Evolutionary conservation across 2,329 filamentous ascomycete species (phyloP), one percentile per base, ranked within the genome.

Genomic region (Arthrocladium fulminans): DNA sequence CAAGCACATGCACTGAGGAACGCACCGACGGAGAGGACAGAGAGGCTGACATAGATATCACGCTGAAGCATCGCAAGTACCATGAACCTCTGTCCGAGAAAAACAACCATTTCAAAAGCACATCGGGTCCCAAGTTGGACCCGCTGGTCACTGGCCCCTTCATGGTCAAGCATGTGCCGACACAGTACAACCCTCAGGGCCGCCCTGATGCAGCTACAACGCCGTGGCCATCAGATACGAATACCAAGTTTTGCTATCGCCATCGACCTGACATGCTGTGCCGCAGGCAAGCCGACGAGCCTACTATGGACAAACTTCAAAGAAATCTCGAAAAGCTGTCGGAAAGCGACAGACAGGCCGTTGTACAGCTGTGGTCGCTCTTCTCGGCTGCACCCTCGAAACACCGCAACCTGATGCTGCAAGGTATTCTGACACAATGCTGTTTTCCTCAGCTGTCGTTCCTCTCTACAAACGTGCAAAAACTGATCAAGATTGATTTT

Each of bases 401-500:
- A 64, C 90, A 97, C 62, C 83, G 92, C 58, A 90, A 94, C 54
- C 76, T 98, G 51, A 97, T 98, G 86, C 77, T 98, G 6, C 88
- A 95, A 65, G 92, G 92, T 57, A 90, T 98, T 60, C 82, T 98
- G 52, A 85, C 90, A 0, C 89, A 97, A 65, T 97, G 90, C 67
- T 98, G 92, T 70, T 97, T 98, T 62, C 90, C 92, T 1, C 92
- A 98, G 62, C 79, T 98, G 5, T 97, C 92, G 25, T 89, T 86
- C 57, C 83, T 98, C 49, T 92, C 90, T 1, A 82, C 87, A 52
- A 86, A 88, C 56, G 86, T 98, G 39, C 84, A 88, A 54, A 89
- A 97, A 56, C 83, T 97, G 54, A 89, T 98, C 61, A 92, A 94
- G 66, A 97, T 98, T 69, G 92, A 98, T 69, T 98, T 97, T 63